These are phyloP conservation scores for Vigna radiata DNA, from an alignment of 306 rosid species.

Conservation along the genomic window DNA sequence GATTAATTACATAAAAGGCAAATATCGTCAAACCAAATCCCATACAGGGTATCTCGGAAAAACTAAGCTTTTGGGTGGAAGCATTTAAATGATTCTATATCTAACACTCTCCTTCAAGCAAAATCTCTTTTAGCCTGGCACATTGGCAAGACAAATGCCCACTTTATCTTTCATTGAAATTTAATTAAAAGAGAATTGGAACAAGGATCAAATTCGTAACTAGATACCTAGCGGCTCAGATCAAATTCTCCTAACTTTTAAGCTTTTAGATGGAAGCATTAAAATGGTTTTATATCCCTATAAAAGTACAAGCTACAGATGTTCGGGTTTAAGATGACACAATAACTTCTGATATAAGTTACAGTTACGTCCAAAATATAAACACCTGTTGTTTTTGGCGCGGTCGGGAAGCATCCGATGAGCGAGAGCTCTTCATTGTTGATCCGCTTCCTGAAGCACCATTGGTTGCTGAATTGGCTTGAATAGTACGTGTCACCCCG, in stretches of 20 bases:
- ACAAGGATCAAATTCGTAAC: slow-evolving; percentile 11
- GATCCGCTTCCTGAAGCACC: slow-evolving; percentile 61
- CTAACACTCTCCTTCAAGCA: background rate
- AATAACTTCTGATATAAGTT: slow-evolving; percentile 17
- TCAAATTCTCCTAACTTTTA: background rate
- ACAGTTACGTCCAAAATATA: slow-evolving; percentile 20
- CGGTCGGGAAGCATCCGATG: slow-evolving; percentile 57
- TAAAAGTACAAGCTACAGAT: background rate
- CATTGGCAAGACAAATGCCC: slow-evolving; percentile 11
- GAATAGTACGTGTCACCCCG: slow-evolving; percentile 78
- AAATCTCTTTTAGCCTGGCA: slow-evolving; percentile 33
- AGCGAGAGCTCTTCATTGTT: slow-evolving; percentile 58
- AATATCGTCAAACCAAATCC: slow-evolving; percentile 9
- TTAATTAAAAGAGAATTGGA: slow-evolving; percentile 5
- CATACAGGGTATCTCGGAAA: background rate
- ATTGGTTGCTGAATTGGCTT: slow-evolving; percentile 74
- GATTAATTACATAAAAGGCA: slow-evolving; percentile 20
- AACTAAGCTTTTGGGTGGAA: slow-evolving; percentile 30
- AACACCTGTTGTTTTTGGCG: slow-evolving; percentile 78
- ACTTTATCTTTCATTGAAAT: slow-evolving; percentile 16
- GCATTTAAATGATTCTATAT: slow-evolving; percentile 17
- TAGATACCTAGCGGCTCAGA: background rate
- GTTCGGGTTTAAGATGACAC: slow-evolving; percentile 4
- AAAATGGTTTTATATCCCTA: slow-evolving; percentile 19
- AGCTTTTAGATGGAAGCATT: slow-evolving; percentile 6